Evolutionary conservation across 164 flowering plant species (phyloP).

Genomic region (Sextonia rubra): DNA sequence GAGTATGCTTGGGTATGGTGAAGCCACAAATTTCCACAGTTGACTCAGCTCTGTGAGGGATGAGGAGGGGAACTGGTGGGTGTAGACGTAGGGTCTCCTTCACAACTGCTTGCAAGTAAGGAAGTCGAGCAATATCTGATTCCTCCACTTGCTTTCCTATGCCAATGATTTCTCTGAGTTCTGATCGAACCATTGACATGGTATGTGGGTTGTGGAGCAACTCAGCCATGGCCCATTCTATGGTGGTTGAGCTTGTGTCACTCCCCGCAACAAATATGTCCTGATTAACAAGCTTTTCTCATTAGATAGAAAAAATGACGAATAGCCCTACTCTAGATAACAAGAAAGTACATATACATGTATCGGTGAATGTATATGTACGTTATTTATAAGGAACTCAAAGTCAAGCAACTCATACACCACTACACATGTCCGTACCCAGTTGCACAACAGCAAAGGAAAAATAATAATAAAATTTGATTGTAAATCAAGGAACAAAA

Average conservation of each 20-base stretch:
- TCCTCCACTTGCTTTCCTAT: not conserved
- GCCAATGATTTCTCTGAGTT: not conserved
- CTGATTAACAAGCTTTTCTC: not conserved
- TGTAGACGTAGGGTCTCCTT: slow-evolving; percentile 10
- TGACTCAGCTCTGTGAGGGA: slow-evolving; percentile 6
- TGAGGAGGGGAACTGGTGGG: slow-evolving; percentile 10
- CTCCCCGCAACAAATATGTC: slow-evolving; percentile 19
- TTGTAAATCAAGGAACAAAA: too few species aligned
- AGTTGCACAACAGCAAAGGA: too few species aligned
- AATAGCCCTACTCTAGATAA: not conserved
- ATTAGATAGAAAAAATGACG: not conserved
- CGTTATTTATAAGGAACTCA: too few species aligned
- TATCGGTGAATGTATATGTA: too few species aligned
- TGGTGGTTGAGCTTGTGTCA: slow-evolving; percentile 14
- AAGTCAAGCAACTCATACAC: too few species aligned
- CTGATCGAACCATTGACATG: slow-evolving; percentile 12
- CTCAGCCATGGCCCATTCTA: slow-evolving; percentile 26
- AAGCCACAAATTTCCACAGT: not conserved
- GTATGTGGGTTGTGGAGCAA: slow-evolving; percentile 8
- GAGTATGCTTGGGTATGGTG: slow-evolving; percentile 4
- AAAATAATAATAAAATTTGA: too few species aligned
- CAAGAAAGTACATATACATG: not conserved
- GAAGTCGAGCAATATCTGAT: slow-evolving; percentile 3
- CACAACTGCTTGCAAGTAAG: slow-evolving; percentile 3
- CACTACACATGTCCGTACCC: too few species aligned